Conservation (phyloP, 2,329 filamentous ascomycete genomes). For the Anisogramma anomala region DNA sequence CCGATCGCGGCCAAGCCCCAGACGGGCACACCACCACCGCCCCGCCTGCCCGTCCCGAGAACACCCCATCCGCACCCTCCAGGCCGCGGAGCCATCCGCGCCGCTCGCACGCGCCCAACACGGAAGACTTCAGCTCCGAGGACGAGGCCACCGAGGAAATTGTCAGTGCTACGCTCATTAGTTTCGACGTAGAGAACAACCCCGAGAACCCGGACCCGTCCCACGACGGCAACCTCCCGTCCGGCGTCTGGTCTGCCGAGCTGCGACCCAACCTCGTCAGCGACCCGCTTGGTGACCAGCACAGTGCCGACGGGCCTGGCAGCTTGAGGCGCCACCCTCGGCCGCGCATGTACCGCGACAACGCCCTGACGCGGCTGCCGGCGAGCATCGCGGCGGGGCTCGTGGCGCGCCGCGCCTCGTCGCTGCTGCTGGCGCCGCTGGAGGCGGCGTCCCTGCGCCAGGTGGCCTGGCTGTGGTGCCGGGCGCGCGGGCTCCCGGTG, state of each 20-base stretch:
- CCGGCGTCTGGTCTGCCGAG: constrained; percentile 48
- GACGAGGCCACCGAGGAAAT: constrained; percentile 43
- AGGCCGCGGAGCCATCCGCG: constrained; percentile 8
- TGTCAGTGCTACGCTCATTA: constrained; percentile 45
- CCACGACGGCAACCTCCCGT: constrained; percentile 26
- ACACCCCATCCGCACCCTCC: neutral
- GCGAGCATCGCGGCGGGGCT: constrained; percentile 35
- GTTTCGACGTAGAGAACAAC: constrained; percentile 48
- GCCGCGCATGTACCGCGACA: constrained; percentile 23
- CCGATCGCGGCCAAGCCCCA: neutral
- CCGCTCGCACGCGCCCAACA: constrained; percentile 5
- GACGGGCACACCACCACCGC: constrained; percentile 2
- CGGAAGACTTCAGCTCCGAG: constrained; percentile 38
- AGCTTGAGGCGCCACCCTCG: constrained; percentile 4
- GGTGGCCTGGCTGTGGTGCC: constrained; percentile 32
- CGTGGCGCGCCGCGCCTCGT: constrained; percentile 31
- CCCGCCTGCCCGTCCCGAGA: constrained; percentile 1
- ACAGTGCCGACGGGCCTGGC: neutral
- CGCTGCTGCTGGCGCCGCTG: constrained; percentile 33
- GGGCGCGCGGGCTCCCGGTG: constrained; percentile 27
- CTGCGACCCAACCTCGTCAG: constrained; percentile 36
- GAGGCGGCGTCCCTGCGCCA: constrained; percentile 36
- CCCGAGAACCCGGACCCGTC: constrained; percentile 30
- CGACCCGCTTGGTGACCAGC: constrained; percentile 6
- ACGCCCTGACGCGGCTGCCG: constrained; percentile 39